Percentiles rank a stretch among this genome's conserved stretches.
phyloP scores from a whole-genome alignment of 2,329 filamentous ascomycete genomes.

The Purpureocillium lavendulum region DNA sequence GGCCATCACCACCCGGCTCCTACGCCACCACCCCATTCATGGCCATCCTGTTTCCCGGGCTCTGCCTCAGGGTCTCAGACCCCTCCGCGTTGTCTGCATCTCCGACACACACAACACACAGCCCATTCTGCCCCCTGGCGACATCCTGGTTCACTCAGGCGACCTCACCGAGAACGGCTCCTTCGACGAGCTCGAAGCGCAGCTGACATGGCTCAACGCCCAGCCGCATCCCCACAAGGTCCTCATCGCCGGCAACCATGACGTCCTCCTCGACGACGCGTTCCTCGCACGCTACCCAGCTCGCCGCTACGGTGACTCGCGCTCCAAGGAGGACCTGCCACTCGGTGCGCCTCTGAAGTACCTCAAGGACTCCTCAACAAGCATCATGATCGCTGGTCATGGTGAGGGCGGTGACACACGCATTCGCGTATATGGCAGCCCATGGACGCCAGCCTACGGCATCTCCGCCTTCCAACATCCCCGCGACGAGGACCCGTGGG shows the following conservation, averaged over 20 bases:
- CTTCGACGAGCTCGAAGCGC: slow-evolving; percentile 26
- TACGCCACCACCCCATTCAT: too few species aligned
- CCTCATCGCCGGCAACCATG: slow-evolving; percentile 38
- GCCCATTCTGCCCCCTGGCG: slow-evolving; percentile 27
- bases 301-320: too few species aligned
- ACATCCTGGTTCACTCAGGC: slow-evolving; percentile 39
- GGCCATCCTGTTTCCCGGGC: too few species aligned
- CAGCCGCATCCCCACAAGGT: slow-evolving; percentile 34
- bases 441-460: slow-evolving; percentile 20
- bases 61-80: too few species aligned
- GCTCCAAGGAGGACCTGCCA: slow-evolving; percentile 7
- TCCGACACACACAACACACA: slow-evolving; percentile 35
- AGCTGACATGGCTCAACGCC: slow-evolving; percentile 30
- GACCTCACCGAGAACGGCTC: slow-evolving; percentile 39
- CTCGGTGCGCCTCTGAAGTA: slow-evolving; percentile 11
- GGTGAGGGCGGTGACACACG: too few species aligned
- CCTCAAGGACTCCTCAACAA: slow-evolving; percentile 18
- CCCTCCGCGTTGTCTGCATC: slow-evolving; percentile 26
- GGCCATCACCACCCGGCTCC: too few species aligned
- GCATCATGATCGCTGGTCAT: slow-evolving; percentile 11
- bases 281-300: not conserved
- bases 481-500: slow-evolving; percentile 1
- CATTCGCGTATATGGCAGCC: slow-evolving; percentile 22
- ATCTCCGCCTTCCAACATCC: slow-evolving; percentile 34
- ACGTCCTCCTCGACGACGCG: slow-evolving; percentile 21